Base-by-base conservation (phyloP, 495 filamentous ascomycete genomes). In the Trichoderma erinaceum region DNA sequence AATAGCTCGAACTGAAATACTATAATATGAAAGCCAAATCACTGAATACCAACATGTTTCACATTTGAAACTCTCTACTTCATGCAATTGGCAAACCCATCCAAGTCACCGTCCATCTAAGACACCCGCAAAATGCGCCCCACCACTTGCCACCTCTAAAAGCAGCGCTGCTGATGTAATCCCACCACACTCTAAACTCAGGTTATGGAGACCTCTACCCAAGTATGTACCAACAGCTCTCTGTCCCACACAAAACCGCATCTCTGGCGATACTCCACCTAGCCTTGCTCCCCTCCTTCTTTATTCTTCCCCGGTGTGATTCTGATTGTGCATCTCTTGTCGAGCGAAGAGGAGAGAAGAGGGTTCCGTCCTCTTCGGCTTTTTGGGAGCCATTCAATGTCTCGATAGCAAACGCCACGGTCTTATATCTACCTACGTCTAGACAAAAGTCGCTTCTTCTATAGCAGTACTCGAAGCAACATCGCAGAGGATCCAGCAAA, bases 91-190 rank as follows among this genome's bases (percentile, higher is more conserved):
- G 7, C 8, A 38, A 38, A 38, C 2, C 16, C 48, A 6, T 11
- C 48, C 48, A 52, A 52, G 16, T 11, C 21, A 4, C 21, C 48
- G 2, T 50, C 5, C 48, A 6, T 52, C 8, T 7, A 21, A 18
- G n/a, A 21, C 48, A 52, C 18, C 16, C 10, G 4, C n/a, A 4
- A 52, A 18, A 61, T 10, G 16, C 25, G 8, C 56, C 23, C 56
- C 56, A 3, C 25, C 25, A 27, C 44, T 5, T 29, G 3, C 6
- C 16, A 32, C 23, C 25, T 32, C 56, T 61, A 61, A 61, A 61
- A 61, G 56, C 56, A 32, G 56, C 56, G 56, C 56, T 61, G 56
- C 56, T 61, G 56, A 61, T 12, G 56, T 61, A 61, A 61, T 61
- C 56, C 56, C 23, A 29, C 56, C 56, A 29, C 56, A 5, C 56